Percentiles rank a stretch among this genome's conserved stretches.
Conservation (phyloP, 2,329 filamentous ascomycete species). For the Biscogniauxia mediterranea region DNA sequence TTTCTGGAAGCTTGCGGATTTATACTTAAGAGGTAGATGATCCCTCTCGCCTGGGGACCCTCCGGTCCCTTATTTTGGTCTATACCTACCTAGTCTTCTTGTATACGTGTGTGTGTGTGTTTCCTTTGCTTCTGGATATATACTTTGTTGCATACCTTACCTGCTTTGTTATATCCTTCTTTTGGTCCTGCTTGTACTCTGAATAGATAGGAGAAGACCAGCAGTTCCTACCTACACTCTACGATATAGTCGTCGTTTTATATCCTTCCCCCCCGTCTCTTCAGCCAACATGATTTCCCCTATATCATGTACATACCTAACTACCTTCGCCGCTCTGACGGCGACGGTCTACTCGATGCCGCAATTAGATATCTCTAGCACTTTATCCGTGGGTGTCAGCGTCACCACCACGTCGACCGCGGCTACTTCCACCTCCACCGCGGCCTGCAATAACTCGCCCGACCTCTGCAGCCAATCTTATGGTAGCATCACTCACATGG, state of each 20-base stretch:
- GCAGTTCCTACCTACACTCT: conserved; percentile 5
- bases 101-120: no score
- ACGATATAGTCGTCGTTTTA: conserved; percentile 5
- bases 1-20: background rate
- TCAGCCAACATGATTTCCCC: conserved; percentile 27
- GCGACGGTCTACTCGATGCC: conserved; percentile 21
- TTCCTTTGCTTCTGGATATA: background rate
- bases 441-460: conserved; percentile 79
- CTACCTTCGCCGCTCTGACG: conserved; percentile 24
- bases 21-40: background rate
- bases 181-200: background rate
- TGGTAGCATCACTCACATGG: conserved; percentile 74
- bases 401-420: conserved; percentile 16
- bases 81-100: background rate
- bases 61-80: background rate
- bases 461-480: conserved; percentile 69
- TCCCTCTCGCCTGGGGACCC: background rate
- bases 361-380: conserved; percentile 12
- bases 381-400: conserved; percentile 19
- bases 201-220: background rate
- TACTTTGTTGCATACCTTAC: background rate
- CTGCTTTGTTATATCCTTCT: no score
- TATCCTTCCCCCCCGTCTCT: conserved; percentile 1
- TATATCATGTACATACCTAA: conserved; percentile 25
- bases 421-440: conserved; percentile 31